Conservation (phyloP, 192 early-diverging fungal species). For the Pilaira anomala region DNA sequence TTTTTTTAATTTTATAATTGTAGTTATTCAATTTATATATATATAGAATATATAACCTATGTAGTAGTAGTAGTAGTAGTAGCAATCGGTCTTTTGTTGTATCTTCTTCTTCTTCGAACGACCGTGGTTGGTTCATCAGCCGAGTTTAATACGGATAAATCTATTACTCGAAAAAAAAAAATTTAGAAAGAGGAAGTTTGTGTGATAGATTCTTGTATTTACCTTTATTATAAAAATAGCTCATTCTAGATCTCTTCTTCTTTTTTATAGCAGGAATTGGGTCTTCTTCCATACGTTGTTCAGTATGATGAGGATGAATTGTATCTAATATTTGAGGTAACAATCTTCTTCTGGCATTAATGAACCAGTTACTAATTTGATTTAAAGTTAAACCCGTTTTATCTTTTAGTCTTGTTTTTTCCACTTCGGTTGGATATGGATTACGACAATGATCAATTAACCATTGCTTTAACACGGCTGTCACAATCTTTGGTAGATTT, state of each 20-base stretch:
- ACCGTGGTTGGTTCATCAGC: no score
- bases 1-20: no score
- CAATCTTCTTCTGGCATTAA: conserved; percentile 62
- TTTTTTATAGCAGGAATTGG: conserved; percentile 1
- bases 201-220: no score
- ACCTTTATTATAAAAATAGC: not conserved
- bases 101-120: conserved; percentile 13
- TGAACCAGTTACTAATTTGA: conserved; percentile 78
- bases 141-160: no score
- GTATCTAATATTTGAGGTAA: conserved; percentile 28
- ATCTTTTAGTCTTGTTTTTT: conserved; percentile 49
- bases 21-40: no score
- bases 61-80: not conserved
- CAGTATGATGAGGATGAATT: not conserved
- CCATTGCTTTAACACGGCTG: conserved; percentile 59
- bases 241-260: conserved; percentile 7
- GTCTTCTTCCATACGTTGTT: not conserved
- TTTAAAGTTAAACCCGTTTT: conserved; percentile 57
- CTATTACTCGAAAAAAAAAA: no score
- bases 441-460: conserved; percentile 56
- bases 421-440: conserved; percentile 67
- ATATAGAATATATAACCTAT: no score
- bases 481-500: conserved; percentile 58
- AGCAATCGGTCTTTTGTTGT: conserved; percentile 6
- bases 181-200: no score